Base-by-base conservation (phyloP, 148 eudicot genomes). In the Rhododendron griersonianum region DNA sequence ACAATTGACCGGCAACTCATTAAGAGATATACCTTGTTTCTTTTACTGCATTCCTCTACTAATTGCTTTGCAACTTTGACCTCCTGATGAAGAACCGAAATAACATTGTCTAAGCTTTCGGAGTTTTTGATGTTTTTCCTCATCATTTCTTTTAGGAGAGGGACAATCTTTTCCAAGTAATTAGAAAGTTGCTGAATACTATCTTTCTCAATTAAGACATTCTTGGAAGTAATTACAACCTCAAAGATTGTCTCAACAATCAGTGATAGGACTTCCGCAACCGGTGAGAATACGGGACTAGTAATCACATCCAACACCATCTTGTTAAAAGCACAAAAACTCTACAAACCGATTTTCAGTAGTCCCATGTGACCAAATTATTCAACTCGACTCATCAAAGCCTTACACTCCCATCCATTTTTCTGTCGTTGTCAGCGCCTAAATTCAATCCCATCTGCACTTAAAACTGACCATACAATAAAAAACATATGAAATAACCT, bases 1-100 rank as follows among this genome's bases (percentile, higher is more conserved):
- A 83, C 75, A 81, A 90, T 87, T 50, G 88, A 87, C 50, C 92
- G 87, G 28, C 81, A 81, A 15, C 87, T 90, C 69, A 90, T 14
- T n/a, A 90, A 90, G 50, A 89, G 92, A 77, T 90, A 90, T 7
- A 90, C 87, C 37, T 77, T 84, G 84, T 77, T 90, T 80, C 79
- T 87, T 30, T 87, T 79, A 71, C 89, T 89, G 83, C 92, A 90
- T 47, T 90, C 90, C 48, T 41, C 45, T 6, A 76, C 86, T 50
- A 90, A 86, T 80, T 80, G 81, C 81, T 87, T 87, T 14, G 88
- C 87, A 74, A 48, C 89, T 57, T 81, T 87, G 57, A 86, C 85
- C 87, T 90, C 87, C 11, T 25, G 89, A 88, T 84, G 69, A 45
- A 90, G 88, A 61, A 87, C 81, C 14, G 44, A 73, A 23, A 90